These are phyloP conservation scores for Gossypium longicalyx DNA, from an alignment of 345 rosid species.

Conservation along the genomic window DNA sequence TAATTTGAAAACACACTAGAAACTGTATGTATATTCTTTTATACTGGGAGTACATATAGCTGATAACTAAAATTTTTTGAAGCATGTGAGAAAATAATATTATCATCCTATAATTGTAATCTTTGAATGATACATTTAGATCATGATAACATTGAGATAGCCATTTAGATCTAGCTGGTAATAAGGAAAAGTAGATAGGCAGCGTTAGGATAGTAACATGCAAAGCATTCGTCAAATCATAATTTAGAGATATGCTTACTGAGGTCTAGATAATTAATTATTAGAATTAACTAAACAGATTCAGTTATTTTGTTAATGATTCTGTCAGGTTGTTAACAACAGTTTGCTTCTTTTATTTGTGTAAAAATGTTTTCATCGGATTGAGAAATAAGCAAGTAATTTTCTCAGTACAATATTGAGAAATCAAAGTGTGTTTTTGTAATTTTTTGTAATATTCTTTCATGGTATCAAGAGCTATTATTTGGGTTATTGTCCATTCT, in stretches of 20 bases:
- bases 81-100: not conserved
- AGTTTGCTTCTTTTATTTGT: too few relatives aligned
- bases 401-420: too few relatives aligned
- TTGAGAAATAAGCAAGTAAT: too few relatives aligned
- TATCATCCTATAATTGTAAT: not conserved
- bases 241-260: not conserved
- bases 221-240: not conserved
- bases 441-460: too few relatives aligned
- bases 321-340: too few relatives aligned
- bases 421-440: too few relatives aligned
- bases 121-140: not conserved
- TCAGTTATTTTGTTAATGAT: too few relatives aligned
- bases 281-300: too few relatives aligned
- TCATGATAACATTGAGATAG: not conserved
- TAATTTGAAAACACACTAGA: not conserved
- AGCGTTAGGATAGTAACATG: not conserved
- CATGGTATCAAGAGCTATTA: too few relatives aligned
- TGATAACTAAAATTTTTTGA: not conserved
- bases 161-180: not conserved
- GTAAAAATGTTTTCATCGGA: too few relatives aligned
- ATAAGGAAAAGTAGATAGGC: not conserved
- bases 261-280: not conserved
- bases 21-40: not conserved
- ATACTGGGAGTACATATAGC: not conserved
- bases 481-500: too few relatives aligned